phyloP scores from a whole-genome alignment of 352 stramenopile genomes.

The Phytopythium sindhum region DNA sequence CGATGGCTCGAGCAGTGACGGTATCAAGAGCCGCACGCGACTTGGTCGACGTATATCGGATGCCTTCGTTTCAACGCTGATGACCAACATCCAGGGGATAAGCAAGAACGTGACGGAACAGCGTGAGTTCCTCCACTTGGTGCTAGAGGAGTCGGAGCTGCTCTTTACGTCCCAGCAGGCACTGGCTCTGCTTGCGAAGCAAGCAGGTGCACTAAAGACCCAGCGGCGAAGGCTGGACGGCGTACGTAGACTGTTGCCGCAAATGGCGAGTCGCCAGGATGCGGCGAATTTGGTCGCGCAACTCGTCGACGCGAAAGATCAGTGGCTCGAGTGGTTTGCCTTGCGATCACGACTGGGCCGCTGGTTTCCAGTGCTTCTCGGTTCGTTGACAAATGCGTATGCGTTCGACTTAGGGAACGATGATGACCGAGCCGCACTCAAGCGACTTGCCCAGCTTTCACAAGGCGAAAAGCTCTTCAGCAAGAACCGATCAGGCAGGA shows the following conservation, averaged over 20 bases:
- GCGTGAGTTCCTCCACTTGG: constrained; percentile 50
- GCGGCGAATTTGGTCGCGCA: constrained; percentile 34
- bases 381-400: constrained; percentile 69
- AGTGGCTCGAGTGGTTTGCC: constrained; percentile 56
- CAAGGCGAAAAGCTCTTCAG: constrained; percentile 73
- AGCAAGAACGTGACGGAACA: constrained; percentile 48
- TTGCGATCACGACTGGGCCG: constrained; percentile 50
- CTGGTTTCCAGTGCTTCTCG: constrained; percentile 57
- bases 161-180: constrained; percentile 68
- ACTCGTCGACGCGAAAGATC: constrained; percentile 33
- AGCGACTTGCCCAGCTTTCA: constrained; percentile 60
- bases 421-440: constrained; percentile 42
- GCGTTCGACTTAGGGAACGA: constrained; percentile 41
- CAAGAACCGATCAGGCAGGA: constrained; percentile 38
- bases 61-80: constrained; percentile 33
- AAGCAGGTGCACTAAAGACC: constrained; percentile 30
- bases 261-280: constrained; percentile 66
- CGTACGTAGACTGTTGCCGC: constrained; percentile 41
- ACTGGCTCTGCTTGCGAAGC: constrained; percentile 49
- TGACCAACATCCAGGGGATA: constrained; percentile 39
- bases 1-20: not conserved
- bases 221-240: constrained; percentile 28
- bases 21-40: not conserved
- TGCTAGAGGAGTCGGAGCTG: constrained; percentile 53
- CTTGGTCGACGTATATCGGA: constrained; percentile 22